Percentiles rank a stretch among this genome's conserved stretches.
Evolutionary conservation across 148 eudicot species (phyloP).

Genomic region (Diospyros kaki): DNA sequence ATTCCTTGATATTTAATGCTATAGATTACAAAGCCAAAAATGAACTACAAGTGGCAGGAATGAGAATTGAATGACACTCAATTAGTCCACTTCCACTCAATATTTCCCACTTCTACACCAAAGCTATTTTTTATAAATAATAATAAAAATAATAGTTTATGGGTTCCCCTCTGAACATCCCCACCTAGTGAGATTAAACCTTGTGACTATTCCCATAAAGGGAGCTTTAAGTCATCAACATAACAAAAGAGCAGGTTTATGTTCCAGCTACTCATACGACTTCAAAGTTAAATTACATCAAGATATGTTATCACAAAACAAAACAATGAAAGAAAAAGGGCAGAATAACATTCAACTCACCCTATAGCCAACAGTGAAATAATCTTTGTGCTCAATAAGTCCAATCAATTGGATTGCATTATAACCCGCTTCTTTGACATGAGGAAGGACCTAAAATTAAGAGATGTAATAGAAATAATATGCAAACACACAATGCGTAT

Average conservation of each 20-base stretch:
- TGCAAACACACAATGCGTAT: neutral
- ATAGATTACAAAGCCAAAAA: neutral
- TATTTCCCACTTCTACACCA: neutral
- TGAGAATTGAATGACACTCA: conserved; percentile 2
- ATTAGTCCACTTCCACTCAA: neutral
- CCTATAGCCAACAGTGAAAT: conserved; percentile 89
- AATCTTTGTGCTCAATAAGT: conserved; percentile 95
- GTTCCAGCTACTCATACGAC: conserved; percentile 6
- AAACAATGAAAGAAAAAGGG: neutral
- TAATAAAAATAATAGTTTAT: neutral
- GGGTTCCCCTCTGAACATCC: neutral
- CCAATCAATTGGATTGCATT: conserved; percentile 92
- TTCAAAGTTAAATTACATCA: neutral
- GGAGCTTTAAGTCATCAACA: conserved; percentile 1
- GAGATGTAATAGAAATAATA: conserved; percentile 5
- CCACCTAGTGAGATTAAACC: neutral
- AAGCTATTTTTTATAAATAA: neutral
- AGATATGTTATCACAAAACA: neutral
- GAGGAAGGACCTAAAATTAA: conserved; percentile 66
- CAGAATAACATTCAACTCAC: conserved; percentile 42
- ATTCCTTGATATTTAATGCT: neutral
- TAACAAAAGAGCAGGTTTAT: neutral
- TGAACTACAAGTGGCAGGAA: conserved; percentile 1
- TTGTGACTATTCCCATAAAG: neutral
- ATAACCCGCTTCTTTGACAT: conserved; percentile 83